Percentiles rank a stretch among this genome's conserved stretches.
Evolutionary conservation across 495 filamentous ascomycete species (phyloP).

Genomic region (Hypoxylon cercidicola): DNA sequence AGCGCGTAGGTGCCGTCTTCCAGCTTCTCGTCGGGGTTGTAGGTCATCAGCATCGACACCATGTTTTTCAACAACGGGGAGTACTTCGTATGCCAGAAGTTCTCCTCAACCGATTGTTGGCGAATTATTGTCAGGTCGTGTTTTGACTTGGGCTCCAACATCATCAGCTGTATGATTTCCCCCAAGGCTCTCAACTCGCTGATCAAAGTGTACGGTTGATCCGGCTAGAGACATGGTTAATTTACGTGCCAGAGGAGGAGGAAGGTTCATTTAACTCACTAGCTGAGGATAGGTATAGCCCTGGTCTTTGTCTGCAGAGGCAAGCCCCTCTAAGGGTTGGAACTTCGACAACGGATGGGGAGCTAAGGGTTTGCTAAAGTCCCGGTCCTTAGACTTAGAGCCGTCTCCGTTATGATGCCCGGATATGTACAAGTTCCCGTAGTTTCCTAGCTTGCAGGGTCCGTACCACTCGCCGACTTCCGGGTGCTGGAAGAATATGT

Average conservation of each 20-base stretch:
- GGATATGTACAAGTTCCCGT: slow-evolving; percentile 46
- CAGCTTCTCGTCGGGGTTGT: slow-evolving; percentile 36
- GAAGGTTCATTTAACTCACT: slow-evolving; percentile 21
- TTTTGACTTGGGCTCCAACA: slow-evolving; percentile 26
- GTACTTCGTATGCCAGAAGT: slow-evolving; percentile 26
- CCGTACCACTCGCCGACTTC: slow-evolving; percentile 59
- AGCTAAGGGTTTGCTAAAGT: slow-evolving; percentile 25
- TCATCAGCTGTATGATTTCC: slow-evolving; percentile 46
- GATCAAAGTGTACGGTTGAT: slow-evolving; percentile 44
- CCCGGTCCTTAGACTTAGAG: not conserved
- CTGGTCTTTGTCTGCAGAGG: slow-evolving; percentile 11
- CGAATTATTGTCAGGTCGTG: slow-evolving; percentile 26
- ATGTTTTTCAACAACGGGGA: slow-evolving; percentile 36
- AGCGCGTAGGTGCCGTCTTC: not conserved
- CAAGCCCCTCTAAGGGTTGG: slow-evolving; percentile 22
- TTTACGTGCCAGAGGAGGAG: not conserved
- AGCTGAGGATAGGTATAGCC: slow-evolving; percentile 36
- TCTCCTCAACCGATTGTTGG: slow-evolving; percentile 3
- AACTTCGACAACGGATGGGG: slow-evolving; percentile 13
- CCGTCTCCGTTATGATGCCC: slow-evolving; percentile 40
- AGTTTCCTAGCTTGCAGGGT: slow-evolving; percentile 59
- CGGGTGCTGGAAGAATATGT: slow-evolving; percentile 57
- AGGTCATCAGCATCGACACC: slow-evolving; percentile 35
- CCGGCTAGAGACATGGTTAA: slow-evolving; percentile 29
- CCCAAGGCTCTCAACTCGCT: slow-evolving; percentile 44